phyloP scores from a whole-genome alignment of 2,329 filamentous ascomycete species.

The Colletotrichum eleusines region DNA sequence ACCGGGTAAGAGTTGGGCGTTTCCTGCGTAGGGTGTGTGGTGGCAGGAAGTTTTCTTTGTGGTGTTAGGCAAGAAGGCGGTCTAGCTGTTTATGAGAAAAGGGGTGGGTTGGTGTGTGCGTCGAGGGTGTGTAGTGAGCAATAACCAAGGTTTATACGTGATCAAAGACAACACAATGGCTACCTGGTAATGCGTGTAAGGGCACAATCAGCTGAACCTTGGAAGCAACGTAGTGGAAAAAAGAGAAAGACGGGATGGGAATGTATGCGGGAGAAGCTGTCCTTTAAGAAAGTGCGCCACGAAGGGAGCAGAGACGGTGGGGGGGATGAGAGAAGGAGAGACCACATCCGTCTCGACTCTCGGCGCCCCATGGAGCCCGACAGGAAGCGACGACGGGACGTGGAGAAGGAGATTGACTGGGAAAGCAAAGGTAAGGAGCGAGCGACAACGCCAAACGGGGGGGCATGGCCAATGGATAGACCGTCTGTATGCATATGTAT shows the following conservation, averaged over 20 bases:
- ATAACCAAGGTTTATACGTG: slow-evolving; percentile 30
- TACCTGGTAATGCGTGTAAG: slow-evolving; percentile 12
- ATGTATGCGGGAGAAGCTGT: slow-evolving; percentile 26
- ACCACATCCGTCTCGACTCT: slow-evolving; percentile 19
- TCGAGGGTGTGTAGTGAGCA: slow-evolving; percentile 8
- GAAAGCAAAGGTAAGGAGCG: slow-evolving; percentile 26
- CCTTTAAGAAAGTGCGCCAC: slow-evolving; percentile 37
- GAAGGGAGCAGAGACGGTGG: slow-evolving; percentile 18
- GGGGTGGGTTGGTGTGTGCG: slow-evolving; percentile 4
- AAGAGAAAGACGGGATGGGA: background rate
- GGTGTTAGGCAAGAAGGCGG: slow-evolving; percentile 6
- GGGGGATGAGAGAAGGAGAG: background rate
- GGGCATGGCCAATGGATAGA: background rate
- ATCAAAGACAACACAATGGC: slow-evolving; percentile 7
- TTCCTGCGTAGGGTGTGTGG: background rate
- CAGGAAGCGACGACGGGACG: slow-evolving; percentile 37
- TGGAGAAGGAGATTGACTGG: slow-evolving; percentile 9
- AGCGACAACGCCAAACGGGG: slow-evolving; percentile 30
- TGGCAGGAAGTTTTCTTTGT: slow-evolving; percentile 6
- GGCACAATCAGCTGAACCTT: slow-evolving; percentile 16
- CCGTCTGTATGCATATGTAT: slow-evolving; percentile 13
- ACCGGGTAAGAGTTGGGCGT: background rate
- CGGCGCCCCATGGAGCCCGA: slow-evolving; percentile 24
- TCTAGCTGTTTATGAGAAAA: slow-evolving; percentile 8
- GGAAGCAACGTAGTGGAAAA: slow-evolving; percentile 8